Evolutionary conservation across 2,329 filamentous ascomycete genomes (phyloP), one percentile per base, ranked within the genome.

Genomic region (Alternaria atra): DNA sequence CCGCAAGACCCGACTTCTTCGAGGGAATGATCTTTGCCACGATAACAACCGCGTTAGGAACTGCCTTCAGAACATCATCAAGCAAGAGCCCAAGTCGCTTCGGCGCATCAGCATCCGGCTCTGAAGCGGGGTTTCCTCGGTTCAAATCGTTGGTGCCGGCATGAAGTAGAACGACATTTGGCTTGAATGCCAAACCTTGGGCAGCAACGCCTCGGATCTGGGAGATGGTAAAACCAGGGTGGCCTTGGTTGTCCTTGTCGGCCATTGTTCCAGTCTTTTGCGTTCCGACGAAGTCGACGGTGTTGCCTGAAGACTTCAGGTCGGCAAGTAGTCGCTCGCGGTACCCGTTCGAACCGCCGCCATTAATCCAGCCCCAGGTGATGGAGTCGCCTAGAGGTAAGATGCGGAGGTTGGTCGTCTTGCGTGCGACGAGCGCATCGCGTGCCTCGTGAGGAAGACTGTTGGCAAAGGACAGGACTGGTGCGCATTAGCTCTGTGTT

Each of bases 21-120:
- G 64, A 47, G 3, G 63, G 60, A 23, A 79, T 77, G 23, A 81
- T 73, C 61, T 77, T 71, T 0, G 79, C 78, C 25, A 82, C 77
- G 6, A 82, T 54, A 2, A 81, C 64, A 4, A 71, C 73, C 1
- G 77, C 72, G 40, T 76, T 71, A 0, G 77, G 75, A 40, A 70
- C 73, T 10, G 53, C 63, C 20, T 58, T 54, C 6, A 77, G 50
- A 10, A 80, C 65, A 17, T 73, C 65, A 52, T 80, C 77, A 10
- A 81, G 66, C 35, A 80, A 57, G 1, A 40, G 53, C 2, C 72
- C 72, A 6, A 81, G 66, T n/a, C 78, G 69, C 9, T 67, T 62
- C 1, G 79, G 77, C 4, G 79, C 79, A 20, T 66, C 63, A 1
- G 55, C 59, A 25, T 70, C 67, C 4, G 73, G 62, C n/a, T 73